Base-by-base conservation (phyloP, 164 flowering plant species). In the Litsea cubeba region DNA sequence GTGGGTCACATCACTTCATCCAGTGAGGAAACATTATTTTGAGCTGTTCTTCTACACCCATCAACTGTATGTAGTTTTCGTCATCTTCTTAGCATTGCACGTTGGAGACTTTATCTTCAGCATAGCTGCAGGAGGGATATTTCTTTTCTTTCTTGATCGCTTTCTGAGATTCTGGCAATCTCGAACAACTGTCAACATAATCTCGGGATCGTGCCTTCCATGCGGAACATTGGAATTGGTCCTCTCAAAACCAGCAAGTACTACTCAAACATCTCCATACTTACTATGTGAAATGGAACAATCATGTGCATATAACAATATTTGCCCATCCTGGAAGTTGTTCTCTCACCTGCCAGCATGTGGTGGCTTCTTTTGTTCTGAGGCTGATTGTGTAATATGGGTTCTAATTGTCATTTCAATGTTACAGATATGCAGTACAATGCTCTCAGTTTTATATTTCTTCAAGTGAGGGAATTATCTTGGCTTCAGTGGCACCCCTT, bases 401-500 rank as follows among this genome's bases (percentile, higher is more conserved):
- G 4, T 30, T 60, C 65, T 60, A 6, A 65, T 25, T 26, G 30
- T 6, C 12, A 25, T 20, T 67, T 68, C 2, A 17, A n/a, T 26
- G 32, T 71, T 78, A 72, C 77, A 94, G 98, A 80, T 84, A 62
- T 92, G 73, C 82, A 76, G 30, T 92, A 94, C 84, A 94, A 92
- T 84, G 97, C 97, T 58, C 90, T 94, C 63, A 87, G 97, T 70
- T 92, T 93, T 74, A 74, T 92, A 65, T 92, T 94, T 72, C 82
- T 94, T 77, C 95, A 89, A 87, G 77, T 90, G 71, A 86, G 91
- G 75, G 93, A 90, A 74, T 72, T 92, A 62, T 94, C 98, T 50
- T 89, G 87, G 91, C 82, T 94, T 62, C 95, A 94, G 73, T 94
- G 98, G 97, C 97, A 92, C 83, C 97, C 98, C 22, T 94, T 94